Percentiles rank a stretch among this genome's conserved stretches.
phyloP scores from a whole-genome alignment of 1,284 basidiomycete species.

The Moniliophthora roreri region DNA sequence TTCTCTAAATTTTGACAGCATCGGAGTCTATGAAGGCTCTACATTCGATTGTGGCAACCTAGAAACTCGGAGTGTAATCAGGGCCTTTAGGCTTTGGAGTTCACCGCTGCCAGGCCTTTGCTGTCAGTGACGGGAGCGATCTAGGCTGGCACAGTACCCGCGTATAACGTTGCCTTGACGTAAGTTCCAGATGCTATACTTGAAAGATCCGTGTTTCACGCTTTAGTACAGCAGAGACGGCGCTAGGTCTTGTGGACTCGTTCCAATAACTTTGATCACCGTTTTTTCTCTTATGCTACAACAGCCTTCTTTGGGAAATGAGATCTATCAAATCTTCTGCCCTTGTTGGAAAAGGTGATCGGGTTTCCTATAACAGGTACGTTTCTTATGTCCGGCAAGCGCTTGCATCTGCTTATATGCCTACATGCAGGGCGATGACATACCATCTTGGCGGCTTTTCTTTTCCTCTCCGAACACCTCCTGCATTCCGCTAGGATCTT shows the following conservation, averaged over 20 bases:
- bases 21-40: too few relatives aligned
- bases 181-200: constrained; percentile 3
- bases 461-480: not conserved
- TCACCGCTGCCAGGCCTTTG: constrained; percentile 3
- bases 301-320: not conserved
- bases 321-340: not conserved
- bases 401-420: not conserved
- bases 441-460: not conserved
- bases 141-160: not conserved
- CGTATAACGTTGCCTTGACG: not conserved
- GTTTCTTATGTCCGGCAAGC: constrained; percentile 9
- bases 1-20: too few relatives aligned
- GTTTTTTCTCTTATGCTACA: not conserved
- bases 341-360: constrained; percentile 4
- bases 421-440: not conserved
- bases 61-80: too few relatives aligned
- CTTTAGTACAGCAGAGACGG: not conserved
- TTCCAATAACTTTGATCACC: not conserved
- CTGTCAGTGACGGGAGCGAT: constrained; percentile 6
- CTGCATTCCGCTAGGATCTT: not conserved
- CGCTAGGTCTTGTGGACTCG: not conserved
- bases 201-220: constrained; percentile 15
- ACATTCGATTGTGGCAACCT: too few relatives aligned
- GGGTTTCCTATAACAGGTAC: not conserved
- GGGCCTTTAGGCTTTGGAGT: not conserved